Conservation (phyloP, 371 early-diverging fungal species). For the Mortierella sp. region DNA sequence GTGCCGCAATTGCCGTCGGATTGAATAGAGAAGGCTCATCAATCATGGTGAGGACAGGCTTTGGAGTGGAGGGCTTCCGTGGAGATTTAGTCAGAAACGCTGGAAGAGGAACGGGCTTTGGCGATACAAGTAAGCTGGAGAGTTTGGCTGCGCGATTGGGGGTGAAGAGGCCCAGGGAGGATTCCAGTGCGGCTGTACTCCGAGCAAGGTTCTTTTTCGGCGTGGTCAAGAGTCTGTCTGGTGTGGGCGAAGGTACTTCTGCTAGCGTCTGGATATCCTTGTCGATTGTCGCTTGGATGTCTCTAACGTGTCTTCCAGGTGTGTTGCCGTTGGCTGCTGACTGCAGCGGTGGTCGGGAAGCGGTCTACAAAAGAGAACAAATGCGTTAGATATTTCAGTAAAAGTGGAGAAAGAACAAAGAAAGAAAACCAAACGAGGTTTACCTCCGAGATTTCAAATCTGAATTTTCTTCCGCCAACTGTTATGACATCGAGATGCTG, state of each 20-base stretch:
- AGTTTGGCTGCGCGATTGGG: constrained; percentile 44
- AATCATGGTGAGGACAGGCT: constrained; percentile 1
- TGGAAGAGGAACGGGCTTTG: constrained; percentile 39
- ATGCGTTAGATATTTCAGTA: too few relatives aligned
- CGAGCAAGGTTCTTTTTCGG: constrained; percentile 17
- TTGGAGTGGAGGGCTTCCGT: constrained; percentile 3
- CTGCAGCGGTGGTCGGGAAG: constrained; percentile 10
- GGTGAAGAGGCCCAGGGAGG: constrained; percentile 41
- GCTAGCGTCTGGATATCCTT: constrained; percentile 18
- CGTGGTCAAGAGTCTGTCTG: constrained; percentile 8
- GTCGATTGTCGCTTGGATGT: constrained; percentile 18
- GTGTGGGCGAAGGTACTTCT: constrained; percentile 16
- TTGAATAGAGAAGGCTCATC: constrained; percentile 22
- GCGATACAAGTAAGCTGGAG: constrained; percentile 36
- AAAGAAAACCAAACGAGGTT: neutral
- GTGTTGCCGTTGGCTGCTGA: constrained; percentile 8
- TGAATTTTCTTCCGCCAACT: constrained; percentile 40
- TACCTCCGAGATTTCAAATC: constrained; percentile 31
- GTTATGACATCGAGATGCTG: constrained; percentile 37
- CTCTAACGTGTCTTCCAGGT: constrained; percentile 13
- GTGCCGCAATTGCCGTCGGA: neutral
- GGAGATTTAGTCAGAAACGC: constrained; percentile 39
- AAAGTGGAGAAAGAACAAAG: too few relatives aligned
- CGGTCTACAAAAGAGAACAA: constrained; percentile 10
- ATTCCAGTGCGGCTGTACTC: constrained; percentile 22